A percentile compares a stretch with the other conserved stretches of the same genome.
These are phyloP conservation scores for Blastocystis sp. DNA, from an alignment of 352 stramenopile species.

Conservation along the genomic window DNA sequence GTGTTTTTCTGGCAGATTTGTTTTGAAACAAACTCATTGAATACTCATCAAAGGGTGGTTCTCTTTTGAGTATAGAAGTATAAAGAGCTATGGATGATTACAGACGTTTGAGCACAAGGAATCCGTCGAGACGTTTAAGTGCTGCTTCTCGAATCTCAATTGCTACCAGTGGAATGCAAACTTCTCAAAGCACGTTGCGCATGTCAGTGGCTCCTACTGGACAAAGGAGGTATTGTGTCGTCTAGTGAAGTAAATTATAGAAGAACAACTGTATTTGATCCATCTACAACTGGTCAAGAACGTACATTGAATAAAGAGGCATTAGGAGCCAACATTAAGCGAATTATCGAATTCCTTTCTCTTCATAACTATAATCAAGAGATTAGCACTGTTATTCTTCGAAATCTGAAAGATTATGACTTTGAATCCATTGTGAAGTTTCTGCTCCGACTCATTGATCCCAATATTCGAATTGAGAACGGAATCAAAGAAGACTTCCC, in stretches of 20 bases:
- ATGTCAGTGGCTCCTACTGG: conserved; percentile 15
- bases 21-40: conserved; percentile 15
- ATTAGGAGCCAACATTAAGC: conserved; percentile 31
- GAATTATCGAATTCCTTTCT: conserved; percentile 53
- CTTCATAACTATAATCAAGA: conserved; percentile 65
- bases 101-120: conserved; percentile 2
- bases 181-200: not conserved
- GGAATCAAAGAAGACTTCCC: conserved; percentile 48
- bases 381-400: not conserved
- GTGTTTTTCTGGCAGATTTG: not conserved
- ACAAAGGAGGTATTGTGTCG: not conserved
- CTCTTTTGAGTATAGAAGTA: too few relatives aligned
- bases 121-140: conserved; percentile 21
- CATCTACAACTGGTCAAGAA: not conserved
- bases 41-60: too few relatives aligned
- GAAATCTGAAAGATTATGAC: conserved; percentile 35
- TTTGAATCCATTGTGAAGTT: conserved; percentile 65
- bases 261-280: conserved; percentile 17
- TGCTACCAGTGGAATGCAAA: not conserved
- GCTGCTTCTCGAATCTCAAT: conserved; percentile 13
- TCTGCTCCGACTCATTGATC: conserved; percentile 47
- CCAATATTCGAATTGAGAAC: conserved; percentile 39
- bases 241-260: not conserved
- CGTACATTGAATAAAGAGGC: conserved; percentile 40
- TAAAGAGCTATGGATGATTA: conserved; percentile 27